Evolutionary conservation across 148 eudicot genomes (phyloP).

Genomic region (Rhododendron molle): DNA sequence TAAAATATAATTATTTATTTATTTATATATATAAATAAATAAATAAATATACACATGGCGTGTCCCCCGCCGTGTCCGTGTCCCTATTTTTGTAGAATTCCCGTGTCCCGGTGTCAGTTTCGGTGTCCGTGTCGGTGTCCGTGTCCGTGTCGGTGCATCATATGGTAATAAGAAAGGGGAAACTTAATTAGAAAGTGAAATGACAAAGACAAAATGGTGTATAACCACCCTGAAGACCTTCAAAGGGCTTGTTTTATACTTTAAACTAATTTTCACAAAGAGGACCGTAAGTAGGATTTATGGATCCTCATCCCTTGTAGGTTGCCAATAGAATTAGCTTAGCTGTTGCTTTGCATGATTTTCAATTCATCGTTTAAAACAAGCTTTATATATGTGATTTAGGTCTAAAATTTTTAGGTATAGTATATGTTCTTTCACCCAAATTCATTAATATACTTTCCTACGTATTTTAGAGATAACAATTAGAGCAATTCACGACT

Average conservation of each 20-base stretch:
- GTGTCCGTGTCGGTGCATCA: too few species aligned
- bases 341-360: neutral
- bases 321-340: neutral
- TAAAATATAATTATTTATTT: too few species aligned
- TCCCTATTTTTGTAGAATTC: too few species aligned
- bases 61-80: too few species aligned
- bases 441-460: neutral
- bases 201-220: neutral
- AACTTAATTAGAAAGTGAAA: neutral
- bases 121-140: too few species aligned
- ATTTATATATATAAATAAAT: too few species aligned
- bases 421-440: neutral
- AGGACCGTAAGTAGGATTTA: neutral
- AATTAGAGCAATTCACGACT: neutral
- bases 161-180: neutral
- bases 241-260: neutral
- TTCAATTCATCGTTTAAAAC: neutral
- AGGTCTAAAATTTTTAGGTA: neutral
- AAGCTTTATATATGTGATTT: neutral
- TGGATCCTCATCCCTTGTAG: neutral
- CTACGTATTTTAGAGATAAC: neutral
- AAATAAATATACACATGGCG: too few species aligned
- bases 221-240: neutral
- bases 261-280: neutral
- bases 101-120: too few species aligned